Evolutionary conservation across 2,329 filamentous ascomycete genomes (phyloP), one percentile per base, ranked within the genome.

Genomic region (Gliomastix tumulicola): DNA sequence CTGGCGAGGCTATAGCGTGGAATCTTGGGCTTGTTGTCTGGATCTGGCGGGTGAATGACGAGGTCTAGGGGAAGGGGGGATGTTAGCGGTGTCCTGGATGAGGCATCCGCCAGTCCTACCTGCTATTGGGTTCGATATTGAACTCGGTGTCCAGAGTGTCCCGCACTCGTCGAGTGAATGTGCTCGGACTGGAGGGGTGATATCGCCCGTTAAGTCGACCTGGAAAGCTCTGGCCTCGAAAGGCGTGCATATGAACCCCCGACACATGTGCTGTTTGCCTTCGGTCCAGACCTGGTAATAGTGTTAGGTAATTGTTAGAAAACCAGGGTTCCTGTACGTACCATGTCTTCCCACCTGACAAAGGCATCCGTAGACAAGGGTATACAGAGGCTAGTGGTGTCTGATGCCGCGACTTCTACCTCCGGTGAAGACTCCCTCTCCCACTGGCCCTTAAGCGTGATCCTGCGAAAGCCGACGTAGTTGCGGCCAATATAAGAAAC

Each of bases 1-100:
- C 75, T 68, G 21, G 71, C 62, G 9, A 75, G 58, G 1, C 73
- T 70, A 49, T 75, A 79, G 6, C 61, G 51, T 0, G 74, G 71
- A 0, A 56, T 55, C 0, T 54, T 40, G 1, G 48, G 41, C 20
- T 46, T 51, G 12, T 37, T 43, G 9, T 40, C 35, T 12, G 49
- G 38, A 16, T 49, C 42, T 7, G 54, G 51, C 10, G 44, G 53
- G 17, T 64, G 58, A 18, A 78, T 60, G 11, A 74, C 48, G 8
- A 77, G 55, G 2, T 69, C 70, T 74, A 5, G 11, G 4, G 9
- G 18, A 6, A 22, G 13, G 6, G 27, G 23, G 7, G 17, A 38
- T 15, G 20, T 13, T 10, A 7, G 31, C 4, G 12, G 8, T n/a
- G 10, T 22, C 21, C 22, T 16, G 30, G 30, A n/a, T 4, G n/a